Conservation (phyloP, 2,329 filamentous ascomycete species). For the Alternaria brassicicola region DNA sequence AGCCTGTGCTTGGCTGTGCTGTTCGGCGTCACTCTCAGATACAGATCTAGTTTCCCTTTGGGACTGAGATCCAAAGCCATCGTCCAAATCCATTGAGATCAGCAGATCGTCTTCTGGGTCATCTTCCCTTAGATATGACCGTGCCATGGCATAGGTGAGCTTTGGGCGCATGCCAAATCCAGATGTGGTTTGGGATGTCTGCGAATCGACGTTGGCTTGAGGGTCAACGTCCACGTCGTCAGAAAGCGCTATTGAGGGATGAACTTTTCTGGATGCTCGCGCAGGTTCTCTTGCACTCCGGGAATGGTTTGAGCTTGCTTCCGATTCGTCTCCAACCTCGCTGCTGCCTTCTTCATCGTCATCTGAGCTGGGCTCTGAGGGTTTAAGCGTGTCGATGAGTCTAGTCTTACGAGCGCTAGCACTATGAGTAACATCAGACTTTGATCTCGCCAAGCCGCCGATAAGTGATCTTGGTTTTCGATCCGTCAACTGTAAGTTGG, state of each 20-base stretch:
- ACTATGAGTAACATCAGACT: constrained; percentile 40
- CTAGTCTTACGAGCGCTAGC: constrained; percentile 32
- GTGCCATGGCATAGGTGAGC: constrained; percentile 64
- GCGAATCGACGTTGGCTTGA: constrained; percentile 27
- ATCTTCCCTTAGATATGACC: constrained; percentile 64
- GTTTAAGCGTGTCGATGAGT: constrained; percentile 43
- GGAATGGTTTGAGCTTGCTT: not conserved
- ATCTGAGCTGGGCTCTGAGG: constrained; percentile 31
- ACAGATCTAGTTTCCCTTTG: constrained; percentile 23
- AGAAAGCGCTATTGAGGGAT: not conserved
- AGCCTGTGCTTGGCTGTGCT: constrained; percentile 56
- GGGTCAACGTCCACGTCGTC: constrained; percentile 32
- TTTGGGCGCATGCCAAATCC: constrained; percentile 45
- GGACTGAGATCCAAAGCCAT: constrained; percentile 26
- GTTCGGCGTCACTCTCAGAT: constrained; percentile 54
- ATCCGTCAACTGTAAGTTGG: constrained; percentile 39
- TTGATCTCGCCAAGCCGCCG: constrained; percentile 36
- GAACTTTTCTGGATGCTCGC: not conserved
- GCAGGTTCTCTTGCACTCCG: not conserved
- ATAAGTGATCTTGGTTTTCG: constrained; percentile 28
- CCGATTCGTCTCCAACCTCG: constrained; percentile 25
- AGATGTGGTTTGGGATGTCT: constrained; percentile 33
- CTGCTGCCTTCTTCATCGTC: constrained; percentile 33
- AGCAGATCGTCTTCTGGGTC: constrained; percentile 50
- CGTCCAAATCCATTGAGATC: constrained; percentile 44